Evolutionary conservation across 192 early-diverging fungal genomes (phyloP).

Genomic region (Phycomyces blakesleeanus): DNA sequence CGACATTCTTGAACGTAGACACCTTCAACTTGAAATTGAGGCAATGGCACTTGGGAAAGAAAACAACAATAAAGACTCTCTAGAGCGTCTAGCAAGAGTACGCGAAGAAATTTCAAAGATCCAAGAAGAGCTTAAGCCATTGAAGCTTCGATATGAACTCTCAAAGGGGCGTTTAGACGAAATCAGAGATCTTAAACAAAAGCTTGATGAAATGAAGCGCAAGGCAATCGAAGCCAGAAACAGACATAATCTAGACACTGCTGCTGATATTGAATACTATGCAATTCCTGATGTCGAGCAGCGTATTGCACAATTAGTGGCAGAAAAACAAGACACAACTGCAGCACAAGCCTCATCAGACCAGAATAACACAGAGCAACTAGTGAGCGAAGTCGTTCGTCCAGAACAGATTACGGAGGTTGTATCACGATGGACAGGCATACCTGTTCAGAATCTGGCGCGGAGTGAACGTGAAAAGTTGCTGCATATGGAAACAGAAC

Average conservation of each 20-base stretch:
- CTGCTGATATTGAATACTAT: constrained; percentile 90
- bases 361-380: constrained; percentile 35
- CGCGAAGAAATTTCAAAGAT: constrained; percentile 76
- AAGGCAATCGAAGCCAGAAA: constrained; percentile 86
- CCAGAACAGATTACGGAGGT: constrained; percentile 92
- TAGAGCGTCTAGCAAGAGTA: constrained; percentile 71
- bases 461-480: constrained; percentile 85
- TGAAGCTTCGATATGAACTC: constrained; percentile 76
- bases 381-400: constrained; percentile 81
- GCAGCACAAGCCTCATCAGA: constrained; percentile 51
- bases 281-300: constrained; percentile 85
- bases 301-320: constrained; percentile 66
- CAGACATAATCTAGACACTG: constrained; percentile 72
- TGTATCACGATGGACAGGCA: constrained; percentile 92
- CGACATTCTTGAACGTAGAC: constrained; percentile 85
- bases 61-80: constrained; percentile 79
- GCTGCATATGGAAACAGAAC: constrained; percentile 64
- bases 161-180: constrained; percentile 86
- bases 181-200: constrained; percentile 76
- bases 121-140: constrained; percentile 80
- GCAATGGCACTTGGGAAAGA: constrained; percentile 89
- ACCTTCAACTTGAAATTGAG: constrained; percentile 93
- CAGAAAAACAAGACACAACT: constrained; percentile 44
- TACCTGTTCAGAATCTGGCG: constrained; percentile 83
- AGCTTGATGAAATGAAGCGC: constrained; percentile 79